Percentiles rank a stretch among this genome's conserved stretches.
Conservation (phyloP, 2,329 filamentous ascomycete genomes). For the Colletotrichum liaoningense region DNA sequence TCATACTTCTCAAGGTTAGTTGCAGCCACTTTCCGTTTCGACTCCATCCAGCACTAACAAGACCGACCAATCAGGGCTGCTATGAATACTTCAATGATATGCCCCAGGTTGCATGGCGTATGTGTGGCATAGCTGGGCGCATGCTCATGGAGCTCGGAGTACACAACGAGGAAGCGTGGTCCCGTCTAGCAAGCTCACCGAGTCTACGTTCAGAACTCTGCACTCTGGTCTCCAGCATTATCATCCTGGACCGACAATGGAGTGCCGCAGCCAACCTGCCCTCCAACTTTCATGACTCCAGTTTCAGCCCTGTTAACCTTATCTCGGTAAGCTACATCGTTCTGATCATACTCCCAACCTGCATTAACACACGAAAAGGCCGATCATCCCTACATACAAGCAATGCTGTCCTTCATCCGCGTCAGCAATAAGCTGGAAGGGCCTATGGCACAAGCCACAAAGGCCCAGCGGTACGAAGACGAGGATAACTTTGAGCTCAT, state of each 20-base stretch:
- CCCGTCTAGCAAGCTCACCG: not conserved
- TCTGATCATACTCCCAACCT: not conserved
- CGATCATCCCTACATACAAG: not conserved
- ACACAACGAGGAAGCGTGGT: not conserved
- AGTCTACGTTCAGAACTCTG: not conserved
- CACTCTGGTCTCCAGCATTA: not conserved
- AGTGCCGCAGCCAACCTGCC: not conserved
- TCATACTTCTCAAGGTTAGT: not conserved
- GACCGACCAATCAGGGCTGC: not conserved
- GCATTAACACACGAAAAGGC: not conserved
- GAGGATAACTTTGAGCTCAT: conserved; percentile 43
- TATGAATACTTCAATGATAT: not conserved
- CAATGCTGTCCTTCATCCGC: conserved; percentile 29
- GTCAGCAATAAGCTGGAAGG: conserved; percentile 40
- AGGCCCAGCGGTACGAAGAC: conserved; percentile 37
- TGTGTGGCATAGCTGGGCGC: not conserved
- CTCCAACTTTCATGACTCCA: not conserved
- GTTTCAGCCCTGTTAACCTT: not conserved
- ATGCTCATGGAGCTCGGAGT: not conserved
- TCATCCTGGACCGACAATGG: not conserved
- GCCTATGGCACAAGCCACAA: conserved; percentile 30
- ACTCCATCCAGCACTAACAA: not conserved
- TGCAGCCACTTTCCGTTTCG: not conserved
- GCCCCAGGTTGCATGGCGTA: not conserved
- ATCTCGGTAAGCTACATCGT: not conserved